These are phyloP conservation scores for Coniochaeta sp. DNA, from an alignment of 2,329 filamentous ascomycete species.

Conservation along the genomic window DNA sequence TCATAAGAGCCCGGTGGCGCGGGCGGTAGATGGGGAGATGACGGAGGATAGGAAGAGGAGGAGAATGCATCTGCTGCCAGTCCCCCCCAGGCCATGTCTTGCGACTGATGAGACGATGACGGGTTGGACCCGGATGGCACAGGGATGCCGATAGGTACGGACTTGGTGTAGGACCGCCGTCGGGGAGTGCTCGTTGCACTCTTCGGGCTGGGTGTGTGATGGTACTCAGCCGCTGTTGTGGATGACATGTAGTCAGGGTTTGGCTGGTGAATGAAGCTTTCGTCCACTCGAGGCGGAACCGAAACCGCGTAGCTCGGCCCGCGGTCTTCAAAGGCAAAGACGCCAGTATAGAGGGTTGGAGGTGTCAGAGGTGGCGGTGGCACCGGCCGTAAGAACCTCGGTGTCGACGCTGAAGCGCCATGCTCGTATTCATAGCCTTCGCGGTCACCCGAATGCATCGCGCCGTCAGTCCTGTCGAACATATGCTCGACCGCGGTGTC, in stretches of 20 bases:
- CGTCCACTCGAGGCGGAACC: conserved; percentile 24
- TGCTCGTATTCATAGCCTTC: background rate
- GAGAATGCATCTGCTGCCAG: conserved; percentile 24
- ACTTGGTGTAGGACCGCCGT: conserved; percentile 14
- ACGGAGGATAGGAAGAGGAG: conserved; percentile 42
- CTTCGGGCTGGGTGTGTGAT: conserved; percentile 11
- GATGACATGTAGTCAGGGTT: conserved; percentile 41
- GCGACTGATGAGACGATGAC: conserved; percentile 8
- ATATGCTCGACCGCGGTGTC: background rate
- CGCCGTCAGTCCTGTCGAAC: background rate
- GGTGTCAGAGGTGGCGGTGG: conserved; percentile 43
- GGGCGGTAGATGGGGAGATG: conserved; percentile 38
- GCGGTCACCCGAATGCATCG: background rate
- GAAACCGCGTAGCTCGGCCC: conserved; percentile 24
- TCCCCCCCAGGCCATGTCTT: conserved; percentile 1
- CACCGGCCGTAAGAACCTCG: conserved; percentile 8
- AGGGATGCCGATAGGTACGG: conserved; percentile 14
- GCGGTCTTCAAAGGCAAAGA: conserved; percentile 35
- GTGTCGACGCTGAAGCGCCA: background rate
- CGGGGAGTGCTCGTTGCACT: conserved; percentile 6
- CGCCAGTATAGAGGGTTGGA: conserved; percentile 32
- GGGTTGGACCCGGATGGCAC: conserved; percentile 6
- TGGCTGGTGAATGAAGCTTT: conserved; percentile 38
- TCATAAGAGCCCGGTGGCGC: conserved; percentile 28
- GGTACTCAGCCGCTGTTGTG: conserved; percentile 13